Base-by-base conservation (phyloP, 257 asterid species). In the Verbascum thapsus region DNA sequence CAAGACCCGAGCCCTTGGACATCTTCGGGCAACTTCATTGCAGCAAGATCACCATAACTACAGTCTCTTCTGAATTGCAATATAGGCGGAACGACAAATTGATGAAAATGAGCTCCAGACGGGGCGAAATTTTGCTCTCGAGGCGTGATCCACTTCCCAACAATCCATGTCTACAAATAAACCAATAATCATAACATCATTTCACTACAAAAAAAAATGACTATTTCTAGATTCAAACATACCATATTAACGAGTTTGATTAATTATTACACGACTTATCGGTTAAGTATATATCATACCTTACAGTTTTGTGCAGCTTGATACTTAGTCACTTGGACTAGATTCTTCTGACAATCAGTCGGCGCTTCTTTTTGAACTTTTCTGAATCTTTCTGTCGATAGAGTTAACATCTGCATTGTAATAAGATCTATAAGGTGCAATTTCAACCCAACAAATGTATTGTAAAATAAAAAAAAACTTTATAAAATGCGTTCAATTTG, bases 71-170 rank as follows among this genome's bases (percentile, higher is more conserved):
- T 78, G 59, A 74, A 82, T 48, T 74, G 81, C 38, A 74, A 41
- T 38, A 90, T 61, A 0, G 97, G 91, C 0, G 98, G 98, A 13
- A 92, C 98, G 17, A 89, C 98, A 70, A 92, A 91, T 64, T 91
- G 98, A 66, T 91, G 95, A 34, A 91, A 91, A 50, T 88, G 92
- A 40, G 98, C 47, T 58, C 96, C 98, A 6, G 73, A 0, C 5
- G 98, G 96, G 53, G 98, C 96, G 53, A 78, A 85, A 7, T 69
- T 75, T 61, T 91, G 98, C 81, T 91, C 85, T 51, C 80, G 18
- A 13, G 88, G 77, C 1, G 96, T 91, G 70, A 88, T 85, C 98
- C 98, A 91, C 73, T 88, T 91, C 3, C 96, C 98, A 48, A 91
- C 86, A 58, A 91, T 91, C 96, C 96, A 88, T 60, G 88, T 73